Percentiles rank a stretch among this genome's conserved stretches.
Conservation (phyloP, 1,139 yeast species). For the Arxiozyma slooffiae region DNA sequence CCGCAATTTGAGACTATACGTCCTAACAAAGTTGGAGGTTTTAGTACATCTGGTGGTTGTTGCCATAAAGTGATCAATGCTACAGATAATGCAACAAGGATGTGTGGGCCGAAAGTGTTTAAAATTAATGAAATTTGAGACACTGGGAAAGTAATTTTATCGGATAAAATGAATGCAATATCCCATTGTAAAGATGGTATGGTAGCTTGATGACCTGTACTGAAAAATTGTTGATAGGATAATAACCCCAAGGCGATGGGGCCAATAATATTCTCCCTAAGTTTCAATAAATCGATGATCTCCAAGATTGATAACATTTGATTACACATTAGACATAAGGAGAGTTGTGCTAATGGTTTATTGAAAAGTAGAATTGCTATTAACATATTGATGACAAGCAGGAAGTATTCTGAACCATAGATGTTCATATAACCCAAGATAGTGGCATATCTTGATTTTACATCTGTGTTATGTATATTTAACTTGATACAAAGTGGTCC, state of each 20-base stretch:
- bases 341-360: slow-evolving; percentile 82
- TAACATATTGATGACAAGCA: slow-evolving; percentile 60
- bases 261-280: slow-evolving; percentile 58
- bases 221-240: slow-evolving; percentile 75
- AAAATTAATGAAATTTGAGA: slow-evolving; percentile 72
- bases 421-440: slow-evolving; percentile 76
- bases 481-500: slow-evolving; percentile 78
- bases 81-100: slow-evolving; percentile 55
- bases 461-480: slow-evolving; percentile 37
- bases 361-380: slow-evolving; percentile 61
- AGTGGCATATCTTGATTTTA: slow-evolving; percentile 34
- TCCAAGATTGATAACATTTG: slow-evolving; percentile 70
- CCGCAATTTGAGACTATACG: slow-evolving; percentile 66
- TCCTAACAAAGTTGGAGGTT: slow-evolving; percentile 59
- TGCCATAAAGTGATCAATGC: slow-evolving; percentile 80
- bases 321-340: slow-evolving; percentile 56
- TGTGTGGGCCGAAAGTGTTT: slow-evolving; percentile 81
- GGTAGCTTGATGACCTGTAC: slow-evolving; percentile 96
- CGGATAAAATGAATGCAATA: slow-evolving; percentile 71
- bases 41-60: slow-evolving; percentile 45
- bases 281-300: slow-evolving; percentile 50
- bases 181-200: slow-evolving; percentile 96
- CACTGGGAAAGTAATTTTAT: slow-evolving; percentile 66
- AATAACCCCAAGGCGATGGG: slow-evolving; percentile 67
- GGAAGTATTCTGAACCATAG: slow-evolving; percentile 77